Base-by-base conservation (phyloP, 2,329 filamentous ascomycete species). In the Emmonsia crescens region DNA sequence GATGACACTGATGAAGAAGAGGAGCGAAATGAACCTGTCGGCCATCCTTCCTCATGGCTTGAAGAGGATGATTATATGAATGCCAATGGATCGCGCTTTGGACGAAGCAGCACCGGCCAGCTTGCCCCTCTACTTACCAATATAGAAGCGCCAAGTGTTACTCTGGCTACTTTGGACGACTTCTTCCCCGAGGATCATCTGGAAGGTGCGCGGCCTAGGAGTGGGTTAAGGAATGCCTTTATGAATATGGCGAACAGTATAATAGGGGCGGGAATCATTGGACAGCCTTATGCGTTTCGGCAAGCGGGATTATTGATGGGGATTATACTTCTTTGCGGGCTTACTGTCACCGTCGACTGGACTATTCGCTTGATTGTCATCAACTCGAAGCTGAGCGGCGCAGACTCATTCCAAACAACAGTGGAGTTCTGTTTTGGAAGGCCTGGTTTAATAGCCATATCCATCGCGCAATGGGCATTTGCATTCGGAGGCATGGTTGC, bases 231-330 rank as follows among this genome's bases (percentile, higher is more conserved):
- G 64, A 90, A 88, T 72, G 93, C 94, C 2, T 97, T 99, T 68
- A 96, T 97, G 91, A 99, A 99, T 77, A 99, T 99, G 94, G 93
- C 94, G 65, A 99, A 99, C 78, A 95, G 89, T 69, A 99, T 99
- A 73, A 96, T 99, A 64, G 85, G 85, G 36, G 85, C 85, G 36
- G 85, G 85, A 2, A 87, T 88, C 63, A 87, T 88, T 68, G 85
- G 89, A 3, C 94, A 99, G 76, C 92, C 94, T 14, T 99, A 97
- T 76, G 94, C 94, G n/a, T 88, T 99, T 72, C 85, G 85, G 62
- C 92, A 97, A 77, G 94, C 94, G 8, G 94, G 94, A 6, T 82
- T 99, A 68, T 73, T 89, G 19, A 87, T 89, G 44, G 94, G 94
- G 33, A 80, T 93, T 5, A 70, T 91, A 55, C 82, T 99, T 61